Base-by-base conservation (phyloP, 306 rosid genomes). In the Astragalus membranaceus region DNA sequence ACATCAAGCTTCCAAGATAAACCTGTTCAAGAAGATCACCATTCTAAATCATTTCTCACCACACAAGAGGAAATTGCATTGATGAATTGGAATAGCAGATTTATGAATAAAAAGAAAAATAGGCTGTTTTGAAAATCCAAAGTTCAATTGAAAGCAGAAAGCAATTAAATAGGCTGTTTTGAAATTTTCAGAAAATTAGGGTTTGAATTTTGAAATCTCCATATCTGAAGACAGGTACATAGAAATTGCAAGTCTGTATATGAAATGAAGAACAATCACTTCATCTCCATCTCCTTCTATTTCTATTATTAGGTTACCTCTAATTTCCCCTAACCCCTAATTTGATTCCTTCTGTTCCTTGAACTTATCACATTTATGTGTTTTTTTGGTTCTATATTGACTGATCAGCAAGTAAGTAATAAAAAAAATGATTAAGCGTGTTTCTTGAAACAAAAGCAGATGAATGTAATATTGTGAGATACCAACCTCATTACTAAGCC, bases 1-100 rank as follows among this genome's bases (percentile, higher is more conserved):
- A n/a, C 64, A 48, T 43, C 56, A 53, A 70, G 70, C 75, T 70
- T 78, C 53, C 57, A 12, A 58, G 55, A 37, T 52, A 15, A 39
- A 73, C 53, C 77, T 47, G 58, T 64, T 70, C 5, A 56, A 68
- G 49, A 67, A 26, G 9, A 79, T 46, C 39, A 43, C 52, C 55
- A 61, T 36, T 46, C 55, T 46, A 61, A 52, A 53, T 51, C 43
- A 66, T 58, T 12, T 58, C 29, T 64, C 67, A 71, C 68, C 23
- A 64, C 55, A 55, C 30, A 44, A n/a, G 23, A 76, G 23, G 54
- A 70, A 77, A 55, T 53, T 54, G 54, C 16, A 47, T 10, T 20
- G 41, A 46, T 70, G 59, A 70, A 35, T 46, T 43, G 26, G 29
- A 49, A 42, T 33, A 29, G 23, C 23, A 16, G 23, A 55, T 36